Base-by-base conservation (phyloP, 75 land plant species). In the Sequoiadendron giganteum region DNA sequence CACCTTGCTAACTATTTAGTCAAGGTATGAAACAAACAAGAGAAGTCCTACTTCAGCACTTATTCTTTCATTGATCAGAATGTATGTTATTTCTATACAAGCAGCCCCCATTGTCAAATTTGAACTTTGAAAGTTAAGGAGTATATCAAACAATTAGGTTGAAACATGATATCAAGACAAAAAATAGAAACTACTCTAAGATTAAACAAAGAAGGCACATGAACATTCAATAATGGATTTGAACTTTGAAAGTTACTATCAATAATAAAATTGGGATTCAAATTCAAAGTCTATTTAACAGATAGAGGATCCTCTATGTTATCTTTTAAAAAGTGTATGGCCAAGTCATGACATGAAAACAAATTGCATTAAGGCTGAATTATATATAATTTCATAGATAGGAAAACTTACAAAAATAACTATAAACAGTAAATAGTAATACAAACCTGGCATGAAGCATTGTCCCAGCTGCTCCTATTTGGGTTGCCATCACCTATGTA, bases 391-490 rank as follows among this genome's bases (percentile, higher is more conserved):
- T 45, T 45, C 52, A 45, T 21, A 25, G 39, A 80, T 43, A 21
- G 13, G 30, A 81, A 28, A 81, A 45, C 13, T 28, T 45, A 11
- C n/a, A 81, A 39, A 2, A 81, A 10, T 45, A 28, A 30, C 84
- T 80, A 15, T 81, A n/a, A 81, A 40, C n/a, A 25, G 28, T 45
- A 81, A n/a, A n/a, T n/a, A n/a, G n/a, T n/a, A 81, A 76, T 43
- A 30, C 87, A 40, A 3, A 96, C 97, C 96, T 96, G 77, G 98
- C 98, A 88, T 95, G 95, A 15, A 96, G 87, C 34, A 96, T 91
- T 34, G 97, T 96, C 52, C 98, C 97, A 94, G 93, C 93, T 39
- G 93, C 90, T 89, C 98, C 98, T 68, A 96, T 93, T 79, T 96
- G 98, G 68, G 94, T 94, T 73, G 91, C 98, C 30, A 96, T 89